A percentile compares a stretch with the other conserved stretches of the same genome.
phyloP scores from a whole-genome alignment of 163 green algal genomes.

The Chlamydomonas reinhardtii region DNA sequence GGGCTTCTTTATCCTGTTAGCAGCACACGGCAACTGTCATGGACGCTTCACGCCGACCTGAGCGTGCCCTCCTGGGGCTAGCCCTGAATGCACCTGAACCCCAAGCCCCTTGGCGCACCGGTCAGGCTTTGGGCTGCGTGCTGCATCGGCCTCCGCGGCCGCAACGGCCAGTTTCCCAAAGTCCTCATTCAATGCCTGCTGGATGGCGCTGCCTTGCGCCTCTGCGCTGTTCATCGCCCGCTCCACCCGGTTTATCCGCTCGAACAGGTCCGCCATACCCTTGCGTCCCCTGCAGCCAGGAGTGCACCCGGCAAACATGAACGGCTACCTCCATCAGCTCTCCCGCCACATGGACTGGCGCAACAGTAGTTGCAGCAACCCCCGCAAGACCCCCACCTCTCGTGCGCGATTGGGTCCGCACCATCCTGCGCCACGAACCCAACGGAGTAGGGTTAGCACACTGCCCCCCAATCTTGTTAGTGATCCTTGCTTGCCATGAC shows the following conservation, averaged over 20 bases:
- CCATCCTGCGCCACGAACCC: no score
- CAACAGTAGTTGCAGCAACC: no score
- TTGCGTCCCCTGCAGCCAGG: conserved; percentile 21
- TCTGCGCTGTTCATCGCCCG: conserved; percentile 48
- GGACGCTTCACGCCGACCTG: neutral
- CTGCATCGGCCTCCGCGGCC: neutral
- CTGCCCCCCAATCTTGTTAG: neutral
- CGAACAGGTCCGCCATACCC: conserved; percentile 48
- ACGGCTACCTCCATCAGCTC: no score
- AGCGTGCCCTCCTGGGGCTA: no score
- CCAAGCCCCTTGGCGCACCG: neutral
- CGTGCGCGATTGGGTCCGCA: no score
- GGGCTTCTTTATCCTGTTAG: conserved; percentile 8
- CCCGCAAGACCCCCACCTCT: no score
- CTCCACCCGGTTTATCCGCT: conserved; percentile 51
- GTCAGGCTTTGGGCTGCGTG: conserved; percentile 34
- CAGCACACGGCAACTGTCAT: neutral
- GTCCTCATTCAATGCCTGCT: conserved; percentile 22
- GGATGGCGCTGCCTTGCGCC: conserved; percentile 23
- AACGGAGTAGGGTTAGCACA: no score
- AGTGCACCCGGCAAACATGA: no score
- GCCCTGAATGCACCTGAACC: no score
- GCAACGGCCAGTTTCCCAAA: neutral
- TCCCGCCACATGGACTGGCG: no score
- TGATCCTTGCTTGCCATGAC: neutral